These are phyloP conservation scores for Lenwebbia sp. DNA, from an alignment of 345 rosid species.

Conservation along the genomic window DNA sequence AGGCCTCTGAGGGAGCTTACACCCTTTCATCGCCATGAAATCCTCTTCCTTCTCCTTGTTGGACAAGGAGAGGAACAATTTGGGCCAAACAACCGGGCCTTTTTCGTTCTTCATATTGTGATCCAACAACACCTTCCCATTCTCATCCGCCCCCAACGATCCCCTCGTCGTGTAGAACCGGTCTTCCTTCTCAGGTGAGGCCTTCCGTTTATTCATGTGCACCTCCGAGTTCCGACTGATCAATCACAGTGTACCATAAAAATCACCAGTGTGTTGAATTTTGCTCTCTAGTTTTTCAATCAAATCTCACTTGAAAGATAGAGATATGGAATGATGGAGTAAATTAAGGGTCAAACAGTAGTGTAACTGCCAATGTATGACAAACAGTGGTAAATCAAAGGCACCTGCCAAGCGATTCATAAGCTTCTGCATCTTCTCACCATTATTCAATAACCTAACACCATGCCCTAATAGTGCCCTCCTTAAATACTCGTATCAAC, in stretches of 20 bases:
- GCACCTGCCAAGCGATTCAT: not conserved
- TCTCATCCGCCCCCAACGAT: slow-evolving; percentile 59
- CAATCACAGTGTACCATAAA: not conserved
- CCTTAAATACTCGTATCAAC: not conserved
- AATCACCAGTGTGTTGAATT: not conserved
- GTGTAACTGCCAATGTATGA: not conserved
- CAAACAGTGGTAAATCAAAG: not conserved
- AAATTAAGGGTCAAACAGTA: not conserved
- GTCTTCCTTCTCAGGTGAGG: slow-evolving; percentile 65
- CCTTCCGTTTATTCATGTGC: slow-evolving; percentile 32
- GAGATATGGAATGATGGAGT: not conserved
- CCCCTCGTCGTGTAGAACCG: slow-evolving; percentile 76
- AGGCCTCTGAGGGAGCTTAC: slow-evolving; percentile 90
- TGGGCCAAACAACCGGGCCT: slow-evolving; percentile 56
- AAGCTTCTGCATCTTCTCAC: not conserved
- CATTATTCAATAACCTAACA: not conserved
- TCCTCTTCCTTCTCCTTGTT: slow-evolving; percentile 94
- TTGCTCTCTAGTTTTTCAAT: not conserved
- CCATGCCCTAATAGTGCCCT: not conserved
- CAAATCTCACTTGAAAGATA: not conserved
- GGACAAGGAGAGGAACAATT: slow-evolving; percentile 57
- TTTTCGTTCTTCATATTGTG: slow-evolving; percentile 48
- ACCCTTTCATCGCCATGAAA: slow-evolving; percentile 91
- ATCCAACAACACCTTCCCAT: slow-evolving; percentile 40
- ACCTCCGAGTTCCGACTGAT: slow-evolving; percentile 35